These are phyloP conservation scores for Trematosphaeria pertusa DNA, from an alignment of 2,329 filamentous ascomycete species.

Conservation along the genomic window DNA sequence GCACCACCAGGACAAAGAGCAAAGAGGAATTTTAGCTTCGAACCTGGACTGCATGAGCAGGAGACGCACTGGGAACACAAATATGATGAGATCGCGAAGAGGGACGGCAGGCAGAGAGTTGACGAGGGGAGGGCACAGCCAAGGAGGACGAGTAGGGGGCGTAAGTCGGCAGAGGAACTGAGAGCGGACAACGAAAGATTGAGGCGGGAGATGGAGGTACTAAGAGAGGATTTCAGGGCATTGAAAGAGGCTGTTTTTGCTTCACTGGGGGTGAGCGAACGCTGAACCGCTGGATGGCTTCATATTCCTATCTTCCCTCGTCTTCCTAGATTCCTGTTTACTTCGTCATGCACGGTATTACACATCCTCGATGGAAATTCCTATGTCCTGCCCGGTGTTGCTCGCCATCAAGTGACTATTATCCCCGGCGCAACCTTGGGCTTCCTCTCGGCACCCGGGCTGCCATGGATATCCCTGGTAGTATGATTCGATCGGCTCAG, in stretches of 20 bases:
- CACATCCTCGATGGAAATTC: too few species aligned
- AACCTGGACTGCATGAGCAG: slow-evolving; percentile 5
- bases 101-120: not conserved
- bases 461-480: too few species aligned
- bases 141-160: not conserved
- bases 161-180: slow-evolving; percentile 4
- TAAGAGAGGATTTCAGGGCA: slow-evolving; percentile 25
- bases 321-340: too few species aligned
- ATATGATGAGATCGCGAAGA: not conserved
- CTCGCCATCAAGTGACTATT: too few species aligned
- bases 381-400: too few species aligned
- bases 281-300: too few species aligned
- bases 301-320: too few species aligned
- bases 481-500: too few species aligned
- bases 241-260: slow-evolving; percentile 24
- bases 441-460: too few species aligned
- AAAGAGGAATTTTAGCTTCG: slow-evolving; percentile 8
- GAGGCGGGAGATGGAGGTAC: slow-evolving; percentile 18
- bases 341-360: too few species aligned
- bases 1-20: slow-evolving; percentile 1
- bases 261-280: too few species aligned
- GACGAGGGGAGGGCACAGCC: not conserved
- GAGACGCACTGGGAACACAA: slow-evolving; percentile 3
- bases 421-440: too few species aligned
- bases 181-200: slow-evolving; percentile 18